These are phyloP conservation scores for Syzygium oleosum DNA, from an alignment of 345 rosid genomes.

Conservation along the genomic window DNA sequence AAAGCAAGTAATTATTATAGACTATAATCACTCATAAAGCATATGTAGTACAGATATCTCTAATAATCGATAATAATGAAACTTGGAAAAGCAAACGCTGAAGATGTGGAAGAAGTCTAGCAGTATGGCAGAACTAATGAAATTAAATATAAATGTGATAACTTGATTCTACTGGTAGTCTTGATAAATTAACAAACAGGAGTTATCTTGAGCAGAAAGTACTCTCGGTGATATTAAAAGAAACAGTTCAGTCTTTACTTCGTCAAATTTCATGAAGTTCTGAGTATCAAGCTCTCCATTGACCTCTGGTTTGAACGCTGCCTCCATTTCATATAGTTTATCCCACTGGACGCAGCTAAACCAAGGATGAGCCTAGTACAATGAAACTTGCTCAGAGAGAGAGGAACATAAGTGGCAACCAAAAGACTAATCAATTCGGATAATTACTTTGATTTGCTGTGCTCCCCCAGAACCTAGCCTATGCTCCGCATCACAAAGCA, in stretches of 20 bases:
- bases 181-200: not conserved
- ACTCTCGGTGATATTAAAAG: not conserved
- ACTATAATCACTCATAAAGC: not conserved
- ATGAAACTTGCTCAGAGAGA: slow-evolving; percentile 3
- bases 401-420: not conserved
- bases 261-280: slow-evolving; percentile 97
- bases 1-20: not conserved
- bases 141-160: not conserved
- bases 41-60: not conserved
- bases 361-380: slow-evolving; percentile 88
- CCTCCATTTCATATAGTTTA: slow-evolving; percentile 86
- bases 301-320: slow-evolving; percentile 93
- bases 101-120: not conserved
- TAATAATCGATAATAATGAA: not conserved
- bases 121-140: not conserved
- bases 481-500: slow-evolving; percentile 85
- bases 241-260: slow-evolving; percentile 31
- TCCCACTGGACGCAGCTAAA: slow-evolving; percentile 73
- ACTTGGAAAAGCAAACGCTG: not conserved
- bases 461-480: slow-evolving; percentile 88
- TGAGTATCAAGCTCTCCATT: slow-evolving; percentile 90
- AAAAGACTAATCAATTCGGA: slow-evolving; percentile 2
- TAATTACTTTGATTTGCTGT: slow-evolving; percentile 74
- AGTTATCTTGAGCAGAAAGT: not conserved
- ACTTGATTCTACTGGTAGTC: not conserved